Evolutionary conservation across 345 rosid species (phyloP).

Genomic region (Syzygium jambos): DNA sequence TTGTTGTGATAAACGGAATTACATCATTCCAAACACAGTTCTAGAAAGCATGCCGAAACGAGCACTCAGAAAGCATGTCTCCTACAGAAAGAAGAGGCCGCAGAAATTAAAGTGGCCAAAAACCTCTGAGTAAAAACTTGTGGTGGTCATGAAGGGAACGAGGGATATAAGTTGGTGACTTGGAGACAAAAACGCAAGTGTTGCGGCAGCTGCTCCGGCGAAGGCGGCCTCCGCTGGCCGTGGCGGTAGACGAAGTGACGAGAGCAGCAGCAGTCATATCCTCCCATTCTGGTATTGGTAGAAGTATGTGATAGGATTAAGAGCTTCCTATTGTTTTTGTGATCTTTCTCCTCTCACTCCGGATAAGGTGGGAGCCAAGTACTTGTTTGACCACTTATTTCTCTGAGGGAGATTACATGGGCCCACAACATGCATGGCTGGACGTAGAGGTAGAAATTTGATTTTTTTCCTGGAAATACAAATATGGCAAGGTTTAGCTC

Average conservation of each 20-base stretch:
- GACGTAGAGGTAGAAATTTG: not conserved
- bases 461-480: not conserved
- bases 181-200: conserved; percentile 2
- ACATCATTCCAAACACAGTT: not conserved
- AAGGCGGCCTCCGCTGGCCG: not conserved
- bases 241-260: conserved; percentile 9
- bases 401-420: not conserved
- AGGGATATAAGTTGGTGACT: not conserved
- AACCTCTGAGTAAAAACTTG: conserved; percentile 18
- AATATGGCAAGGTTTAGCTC: not conserved
- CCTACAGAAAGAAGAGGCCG: not conserved
- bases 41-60: not conserved
- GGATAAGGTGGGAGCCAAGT: conserved; percentile 12
- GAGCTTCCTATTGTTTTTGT: not conserved
- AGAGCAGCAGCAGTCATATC: conserved; percentile 28
- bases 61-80: not conserved
- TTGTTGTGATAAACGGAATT: not conserved
- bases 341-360: conserved; percentile 1
- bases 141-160: not conserved
- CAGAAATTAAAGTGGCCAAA: not conserved
- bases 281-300: conserved; percentile 21
- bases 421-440: not conserved
- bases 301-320: not conserved
- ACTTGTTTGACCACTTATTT: conserved; percentile 1
- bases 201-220: not conserved